Conservation (phyloP, 768 basidiomycete species). For the Leccinum incarnatum region DNA sequence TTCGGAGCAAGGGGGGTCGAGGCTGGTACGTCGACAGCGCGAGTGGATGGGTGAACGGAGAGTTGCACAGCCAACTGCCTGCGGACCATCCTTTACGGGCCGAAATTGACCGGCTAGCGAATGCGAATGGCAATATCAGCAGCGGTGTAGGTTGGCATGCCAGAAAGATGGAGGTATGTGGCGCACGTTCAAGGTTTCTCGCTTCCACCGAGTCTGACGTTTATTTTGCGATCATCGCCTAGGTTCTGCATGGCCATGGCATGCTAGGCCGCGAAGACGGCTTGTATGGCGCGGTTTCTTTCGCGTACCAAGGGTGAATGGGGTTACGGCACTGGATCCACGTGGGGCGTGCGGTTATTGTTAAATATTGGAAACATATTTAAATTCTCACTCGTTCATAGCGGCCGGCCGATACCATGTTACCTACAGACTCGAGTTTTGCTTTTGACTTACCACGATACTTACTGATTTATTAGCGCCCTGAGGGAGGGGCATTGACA, state of each 20-base stretch:
- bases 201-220: not conserved
- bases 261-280: slow-evolving; percentile 93
- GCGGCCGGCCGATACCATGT: not conserved
- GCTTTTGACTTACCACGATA: not conserved
- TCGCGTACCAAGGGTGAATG: slow-evolving; percentile 84
- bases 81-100: slow-evolving; percentile 62
- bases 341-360: not conserved
- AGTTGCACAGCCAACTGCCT: slow-evolving; percentile 57
- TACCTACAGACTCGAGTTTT: not conserved
- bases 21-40: slow-evolving; percentile 95
- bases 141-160: slow-evolving; percentile 95
- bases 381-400: not conserved
- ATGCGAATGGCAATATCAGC: slow-evolving; percentile 85
- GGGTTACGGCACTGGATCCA: not conserved
- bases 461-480: not conserved
- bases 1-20: slow-evolving; percentile 89
- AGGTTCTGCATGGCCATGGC: slow-evolving; percentile 86
- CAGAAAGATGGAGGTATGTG: slow-evolving; percentile 92
- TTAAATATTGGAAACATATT: not conserved
- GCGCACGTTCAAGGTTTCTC: not conserved
- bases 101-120: slow-evolving; percentile 70
- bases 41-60: slow-evolving; percentile 67
- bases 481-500: not conserved
- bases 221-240: not conserved
- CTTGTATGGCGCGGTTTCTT: slow-evolving; percentile 89